A percentile compares a stretch with the other conserved stretches of the same genome.
Evolutionary conservation across 177 flowering plant species (phyloP).

Genomic region (Vitis hybrid): DNA sequence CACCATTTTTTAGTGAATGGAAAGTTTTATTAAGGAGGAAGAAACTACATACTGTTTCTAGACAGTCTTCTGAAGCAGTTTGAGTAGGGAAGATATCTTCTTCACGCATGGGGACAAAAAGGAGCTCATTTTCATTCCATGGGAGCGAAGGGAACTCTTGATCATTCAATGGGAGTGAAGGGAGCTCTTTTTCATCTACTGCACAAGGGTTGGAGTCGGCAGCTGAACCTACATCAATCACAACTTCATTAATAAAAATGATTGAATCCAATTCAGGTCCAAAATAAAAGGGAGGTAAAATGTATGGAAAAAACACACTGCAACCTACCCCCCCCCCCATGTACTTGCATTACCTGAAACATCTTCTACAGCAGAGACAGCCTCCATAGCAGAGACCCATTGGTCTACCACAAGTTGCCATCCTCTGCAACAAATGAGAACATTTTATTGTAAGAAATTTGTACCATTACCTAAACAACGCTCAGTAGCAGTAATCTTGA

Average conservation of each 20-base stretch:
- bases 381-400: slow-evolving; percentile 33
- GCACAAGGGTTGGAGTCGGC: too few relatives aligned
- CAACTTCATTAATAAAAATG: slow-evolving; percentile 13
- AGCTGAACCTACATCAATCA: slow-evolving; percentile 22
- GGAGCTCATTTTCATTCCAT: too few relatives aligned
- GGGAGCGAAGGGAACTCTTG: too few relatives aligned
- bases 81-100: slow-evolving; percentile 41
- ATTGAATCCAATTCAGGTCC: too few relatives aligned
- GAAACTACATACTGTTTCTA: slow-evolving; percentile 25
- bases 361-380: slow-evolving; percentile 13
- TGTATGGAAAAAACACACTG: too few relatives aligned
- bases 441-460: too few relatives aligned
- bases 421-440: slow-evolving; percentile 28
- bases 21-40: neutral
- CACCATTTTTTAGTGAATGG: too few relatives aligned
- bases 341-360: slow-evolving; percentile 25
- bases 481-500: too few relatives aligned
- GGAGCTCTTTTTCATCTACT: slow-evolving; percentile 46
- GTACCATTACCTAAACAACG: too few relatives aligned
- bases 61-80: slow-evolving; percentile 16
- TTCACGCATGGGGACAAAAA: slow-evolving; percentile 5
- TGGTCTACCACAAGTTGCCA: slow-evolving; percentile 57
- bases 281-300: too few relatives aligned
- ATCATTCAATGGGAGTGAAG: slow-evolving; percentile 61
- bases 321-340: too few relatives aligned